Percentiles rank a stretch among this genome's conserved stretches.
Evolutionary conservation across 2,329 filamentous ascomycete genomes (phyloP).

Genomic region (Colletotrichum agaves): DNA sequence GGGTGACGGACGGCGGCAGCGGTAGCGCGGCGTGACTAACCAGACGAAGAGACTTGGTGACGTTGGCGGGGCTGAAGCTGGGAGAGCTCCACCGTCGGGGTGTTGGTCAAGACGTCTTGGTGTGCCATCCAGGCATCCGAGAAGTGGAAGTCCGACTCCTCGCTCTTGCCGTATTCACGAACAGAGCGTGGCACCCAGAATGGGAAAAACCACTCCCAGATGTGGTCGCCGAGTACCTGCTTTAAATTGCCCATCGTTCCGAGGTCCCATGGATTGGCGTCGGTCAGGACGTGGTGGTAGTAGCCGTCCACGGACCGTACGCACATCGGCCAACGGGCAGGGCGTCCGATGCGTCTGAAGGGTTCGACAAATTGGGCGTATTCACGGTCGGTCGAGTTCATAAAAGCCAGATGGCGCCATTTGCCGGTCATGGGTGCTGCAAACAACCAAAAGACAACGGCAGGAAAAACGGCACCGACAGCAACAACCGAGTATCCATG

Average conservation of each 20-base stretch:
- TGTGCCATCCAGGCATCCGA: background rate
- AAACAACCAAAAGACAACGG: background rate
- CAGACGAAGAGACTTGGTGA: background rate
- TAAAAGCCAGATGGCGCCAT: background rate
- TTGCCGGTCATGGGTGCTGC: background rate
- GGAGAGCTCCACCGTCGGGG: background rate
- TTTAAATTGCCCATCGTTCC: background rate
- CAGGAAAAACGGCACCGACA: no score
- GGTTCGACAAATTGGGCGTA: background rate
- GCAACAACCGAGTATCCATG: no score
- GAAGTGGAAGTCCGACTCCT: background rate
- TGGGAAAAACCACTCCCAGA: background rate
- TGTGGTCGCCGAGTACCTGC: background rate
- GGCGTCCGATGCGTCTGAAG: background rate
- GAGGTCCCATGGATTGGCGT: conserved; percentile 4
- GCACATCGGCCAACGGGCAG: background rate
- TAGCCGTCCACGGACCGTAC: background rate
- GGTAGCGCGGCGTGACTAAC: background rate
- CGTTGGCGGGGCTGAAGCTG: background rate
- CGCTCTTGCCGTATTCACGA: background rate
- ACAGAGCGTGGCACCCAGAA: background rate
- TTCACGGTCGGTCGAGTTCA: background rate
- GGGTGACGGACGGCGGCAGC: background rate
- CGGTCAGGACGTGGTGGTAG: background rate
- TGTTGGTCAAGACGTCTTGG: background rate